phyloP scores from a whole-genome alignment of 768 basidiomycete species.

The Mycena alexandri region DNA sequence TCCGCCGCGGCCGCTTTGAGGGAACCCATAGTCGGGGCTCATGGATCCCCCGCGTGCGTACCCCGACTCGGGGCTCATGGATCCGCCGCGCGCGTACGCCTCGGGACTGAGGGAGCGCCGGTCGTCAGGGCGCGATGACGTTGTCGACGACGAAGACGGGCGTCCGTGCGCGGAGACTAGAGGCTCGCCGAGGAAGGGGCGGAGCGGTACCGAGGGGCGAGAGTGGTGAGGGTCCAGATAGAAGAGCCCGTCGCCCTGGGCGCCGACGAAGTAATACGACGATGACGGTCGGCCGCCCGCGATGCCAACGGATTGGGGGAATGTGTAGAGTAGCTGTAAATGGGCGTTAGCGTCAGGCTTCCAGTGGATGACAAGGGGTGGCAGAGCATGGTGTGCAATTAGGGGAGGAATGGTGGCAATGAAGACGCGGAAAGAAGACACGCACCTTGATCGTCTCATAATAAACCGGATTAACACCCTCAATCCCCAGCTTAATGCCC shows the following conservation, averaged over 20 bases:
- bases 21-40: conserved; percentile 15
- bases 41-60: conserved; percentile 14
- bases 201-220: conserved; percentile 79
- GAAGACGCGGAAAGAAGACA: conserved; percentile 5
- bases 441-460: conserved; percentile 77
- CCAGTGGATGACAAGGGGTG: conserved; percentile 4
- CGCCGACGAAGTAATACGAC: conserved; percentile 96
- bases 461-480: conserved; percentile 96
- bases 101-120: conserved; percentile 23
- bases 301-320: conserved; percentile 96
- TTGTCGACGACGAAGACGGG: background rate
- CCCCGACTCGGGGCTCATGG: conserved; percentile 17
- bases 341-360: background rate
- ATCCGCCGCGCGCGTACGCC: conserved; percentile 13
- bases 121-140: conserved; percentile 6
- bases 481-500: conserved; percentile 87
- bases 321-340: conserved; percentile 84
- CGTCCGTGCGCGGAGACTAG: background rate
- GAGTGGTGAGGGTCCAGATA: conserved; percentile 87
- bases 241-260: conserved; percentile 88
- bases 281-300: conserved; percentile 95
- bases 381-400: too few species aligned
- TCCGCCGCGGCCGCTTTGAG: conserved; percentile 5
- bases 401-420: too few species aligned
- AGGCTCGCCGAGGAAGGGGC: conserved; percentile 45